Evolutionary conservation across 176 grass and related monocot genomes (phyloP), one percentile per base, ranked within the genome.

Genomic region (bread wheat (Triticum aestivum)): DNA sequence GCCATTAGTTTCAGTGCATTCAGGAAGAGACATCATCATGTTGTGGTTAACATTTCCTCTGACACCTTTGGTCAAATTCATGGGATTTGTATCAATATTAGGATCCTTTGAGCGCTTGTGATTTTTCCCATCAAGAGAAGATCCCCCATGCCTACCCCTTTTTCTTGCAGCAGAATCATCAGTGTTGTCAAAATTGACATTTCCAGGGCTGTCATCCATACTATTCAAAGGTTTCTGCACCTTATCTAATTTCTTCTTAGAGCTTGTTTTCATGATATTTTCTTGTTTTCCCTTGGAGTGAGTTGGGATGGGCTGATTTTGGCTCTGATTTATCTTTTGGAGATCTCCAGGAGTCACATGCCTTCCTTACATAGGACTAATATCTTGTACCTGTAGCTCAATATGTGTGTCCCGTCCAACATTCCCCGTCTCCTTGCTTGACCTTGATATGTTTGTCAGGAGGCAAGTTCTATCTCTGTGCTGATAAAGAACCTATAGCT

Each of bases 51-150:
- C 59, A 79, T 32, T 85, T 83, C 72, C 89, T 81, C 61, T 89
- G 23, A 13, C 87, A 79, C 65, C 86, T 82, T 89, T 90, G 13
- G 80, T 72, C 79, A 83, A 68, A 73, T 73, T 72, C 33, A 86
- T 92, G 59, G 82, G 83, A 77, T 83, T 89, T 44, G 56, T 51
- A 87, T 85, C 85, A 12, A 49, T 87, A 84, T 80, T 78, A 61
- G 30, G 81, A 89, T 88, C 85, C 76, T 82, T 95, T 10, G 61
- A 85, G 85, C 29, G 84, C 38, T 87, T 95, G 54, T 79, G 84
- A 44, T 80, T 82, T 84, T 87, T 95, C 30, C 89, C 89, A 74
- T 95, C 91, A 82, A 67, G n/a, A 58, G 78, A 78, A 79, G 70
- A 34, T 65, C 85, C 80, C 27, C 73, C 84, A 24, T 87, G 73